Conservation (phyloP, 2,329 filamentous ascomycete species). For the Lithohypha guttulata region DNA sequence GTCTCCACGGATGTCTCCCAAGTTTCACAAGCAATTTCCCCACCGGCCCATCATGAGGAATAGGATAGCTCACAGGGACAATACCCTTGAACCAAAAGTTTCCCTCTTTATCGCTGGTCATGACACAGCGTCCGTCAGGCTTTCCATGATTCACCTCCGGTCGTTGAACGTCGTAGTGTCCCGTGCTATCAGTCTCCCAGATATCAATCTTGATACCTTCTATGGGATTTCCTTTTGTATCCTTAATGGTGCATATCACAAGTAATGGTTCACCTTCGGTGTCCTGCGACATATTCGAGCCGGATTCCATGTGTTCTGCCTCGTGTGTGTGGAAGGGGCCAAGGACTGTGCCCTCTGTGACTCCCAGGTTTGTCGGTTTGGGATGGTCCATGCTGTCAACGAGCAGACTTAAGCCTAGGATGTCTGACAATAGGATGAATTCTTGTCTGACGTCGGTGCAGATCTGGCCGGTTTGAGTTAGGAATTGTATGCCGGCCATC, state of each 20-base stretch:
- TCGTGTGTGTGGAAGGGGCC: conserved; percentile 79
- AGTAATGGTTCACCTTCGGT: conserved; percentile 59
- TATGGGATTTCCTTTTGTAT: conserved; percentile 53
- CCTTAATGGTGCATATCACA: conserved; percentile 61
- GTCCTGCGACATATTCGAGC: conserved; percentile 56
- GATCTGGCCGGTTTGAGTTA: conserved; percentile 62
- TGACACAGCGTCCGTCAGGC: conserved; percentile 63
- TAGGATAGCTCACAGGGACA: conserved; percentile 74
- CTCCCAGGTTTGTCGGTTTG: conserved; percentile 47
- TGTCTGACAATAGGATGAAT: conserved; percentile 73
- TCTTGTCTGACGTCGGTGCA: conserved; percentile 63
- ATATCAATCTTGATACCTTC: conserved; percentile 62
- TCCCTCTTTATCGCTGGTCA: conserved; percentile 59
- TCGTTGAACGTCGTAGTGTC: conserved; percentile 74
- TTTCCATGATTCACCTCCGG: conserved; percentile 40
- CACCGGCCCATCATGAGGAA: conserved; percentile 74
- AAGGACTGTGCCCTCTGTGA: conserved; percentile 69
- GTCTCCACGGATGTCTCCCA: conserved; percentile 65
- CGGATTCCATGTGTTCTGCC: conserved; percentile 45
- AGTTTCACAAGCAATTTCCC: conserved; percentile 57
- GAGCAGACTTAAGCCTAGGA: conserved; percentile 67
- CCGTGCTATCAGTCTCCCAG: conserved; percentile 75
- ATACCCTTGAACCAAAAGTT: conserved; percentile 78
- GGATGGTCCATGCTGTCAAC: conserved; percentile 78
- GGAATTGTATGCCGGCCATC: conserved; percentile 62